Conservation (phyloP, 305 asterid genomes). For the Fraxinus albicans region DNA sequence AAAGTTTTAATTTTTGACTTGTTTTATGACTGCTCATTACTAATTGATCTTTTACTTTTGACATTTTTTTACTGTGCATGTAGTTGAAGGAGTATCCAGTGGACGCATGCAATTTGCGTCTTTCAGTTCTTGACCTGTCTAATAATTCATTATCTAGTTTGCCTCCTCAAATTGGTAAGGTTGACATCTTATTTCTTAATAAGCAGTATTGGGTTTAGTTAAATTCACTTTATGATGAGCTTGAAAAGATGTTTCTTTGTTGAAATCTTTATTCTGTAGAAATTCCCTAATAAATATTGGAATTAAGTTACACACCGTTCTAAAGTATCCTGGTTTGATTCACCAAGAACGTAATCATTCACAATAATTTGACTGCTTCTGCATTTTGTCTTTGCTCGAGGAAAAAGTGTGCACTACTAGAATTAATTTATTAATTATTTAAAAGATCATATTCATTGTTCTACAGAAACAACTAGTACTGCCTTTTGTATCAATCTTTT, state of each 20-base stretch:
- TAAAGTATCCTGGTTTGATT: neutral
- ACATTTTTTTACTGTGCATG: conserved; percentile 26
- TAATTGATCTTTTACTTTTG: conserved; percentile 18
- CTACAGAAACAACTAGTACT: neutral
- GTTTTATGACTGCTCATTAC: conserved; percentile 23
- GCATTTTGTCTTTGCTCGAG: neutral
- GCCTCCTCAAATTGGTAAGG: conserved; percentile 95
- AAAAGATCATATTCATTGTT: neutral
- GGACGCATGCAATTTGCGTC: conserved; percentile 83
- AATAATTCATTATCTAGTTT: conserved; percentile 89
- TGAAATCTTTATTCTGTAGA: conserved; percentile 1
- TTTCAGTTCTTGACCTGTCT: conserved; percentile 87
- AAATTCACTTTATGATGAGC: conserved; percentile 6
- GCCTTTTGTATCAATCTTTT: neutral
- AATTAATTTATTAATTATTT: neutral
- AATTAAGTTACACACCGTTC: neutral
- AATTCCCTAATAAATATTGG: neutral
- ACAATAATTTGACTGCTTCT: neutral
- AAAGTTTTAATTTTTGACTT: conserved; percentile 11
- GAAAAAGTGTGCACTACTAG: neutral
- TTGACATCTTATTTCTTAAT: conserved; percentile 35
- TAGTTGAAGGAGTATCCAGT: conserved; percentile 89
- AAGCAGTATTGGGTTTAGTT: conserved; percentile 3
- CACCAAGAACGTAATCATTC: neutral
- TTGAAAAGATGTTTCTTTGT: conserved; percentile 10